Base-by-base conservation (phyloP, 257 asterid genomes). In the Solanum peruvianum region DNA sequence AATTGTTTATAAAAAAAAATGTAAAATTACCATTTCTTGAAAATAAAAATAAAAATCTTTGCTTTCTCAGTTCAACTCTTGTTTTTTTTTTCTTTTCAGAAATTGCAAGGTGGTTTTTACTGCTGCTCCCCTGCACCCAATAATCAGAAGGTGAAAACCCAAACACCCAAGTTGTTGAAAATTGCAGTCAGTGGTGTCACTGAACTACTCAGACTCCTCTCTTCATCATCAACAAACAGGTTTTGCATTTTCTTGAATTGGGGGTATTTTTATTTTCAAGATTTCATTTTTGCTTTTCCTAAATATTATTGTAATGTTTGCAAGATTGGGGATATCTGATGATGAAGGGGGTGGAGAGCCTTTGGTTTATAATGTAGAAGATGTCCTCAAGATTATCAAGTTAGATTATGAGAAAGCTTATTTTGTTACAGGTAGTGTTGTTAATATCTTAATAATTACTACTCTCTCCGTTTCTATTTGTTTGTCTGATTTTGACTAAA, bases 371-470 rank as follows among this genome's bases (percentile, higher is more conserved):
- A 80, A 86, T 83, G 87, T 89, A 45, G 93, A 95, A 41, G 98
- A 93, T 15, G 92, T 96, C 85, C 90, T 95, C 70, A 88, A 87
- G 44, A 86, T 92, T 86, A 93, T 96, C 89, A 91, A 91, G 90
- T 90, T 92, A 14, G 98, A 96, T 87, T 96, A 92, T 70, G 94
- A 92, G 88, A 94, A 91, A 49, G 96, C 95, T 73, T 96, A 96
- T 90, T 96, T 96, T 89, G 97, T 95, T 27, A 96, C 99, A 88
- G 98, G 98, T 93, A 87, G 66, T 73, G 1, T 31, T 69, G 44
- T 81, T 23, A 23, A 31, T 84, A 70, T 66, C 33, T 89, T 84
- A 60, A 33, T 35, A 37, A 16, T 69, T 31, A 70, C 3, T 66
- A 23, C 10, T 25, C 9, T 16, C 2, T 62, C 1, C 10, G 5